phyloP scores from a whole-genome alignment of 75 land plant species.

The Azolla pinnata region DNA sequence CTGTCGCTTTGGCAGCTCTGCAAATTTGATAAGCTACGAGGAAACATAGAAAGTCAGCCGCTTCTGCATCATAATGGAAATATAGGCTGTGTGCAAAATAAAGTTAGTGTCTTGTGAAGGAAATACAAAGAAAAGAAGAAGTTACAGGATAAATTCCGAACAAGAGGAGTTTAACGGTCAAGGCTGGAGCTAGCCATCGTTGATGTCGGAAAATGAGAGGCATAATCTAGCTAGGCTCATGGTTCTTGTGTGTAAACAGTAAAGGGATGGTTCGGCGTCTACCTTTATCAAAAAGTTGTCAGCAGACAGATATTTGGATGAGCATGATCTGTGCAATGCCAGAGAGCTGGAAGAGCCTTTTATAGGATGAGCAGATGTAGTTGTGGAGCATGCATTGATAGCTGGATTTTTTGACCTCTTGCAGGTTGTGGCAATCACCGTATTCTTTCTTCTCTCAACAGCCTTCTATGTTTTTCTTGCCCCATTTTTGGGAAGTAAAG shows the following conservation, averaged over 20 bases:
- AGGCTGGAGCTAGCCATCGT: too few species aligned
- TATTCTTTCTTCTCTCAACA: slow-evolving; percentile 75
- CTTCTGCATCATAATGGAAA: too few species aligned
- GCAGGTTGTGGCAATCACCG: slow-evolving; percentile 91
- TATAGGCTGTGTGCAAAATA: too few species aligned
- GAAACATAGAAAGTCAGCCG: too few species aligned
- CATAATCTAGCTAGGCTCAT: too few species aligned
- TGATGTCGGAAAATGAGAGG: too few species aligned
- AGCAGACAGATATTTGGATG: not conserved
- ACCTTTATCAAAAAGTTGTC: not conserved
- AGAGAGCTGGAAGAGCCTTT: not conserved
- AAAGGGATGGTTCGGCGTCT: too few species aligned
- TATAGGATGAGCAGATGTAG: not conserved
- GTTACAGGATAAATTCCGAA: too few species aligned
- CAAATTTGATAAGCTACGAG: not conserved
- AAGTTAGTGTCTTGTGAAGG: too few species aligned
- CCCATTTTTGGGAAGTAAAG: slow-evolving; percentile 64
- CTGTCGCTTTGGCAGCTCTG: not conserved
- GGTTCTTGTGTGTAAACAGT: too few species aligned
- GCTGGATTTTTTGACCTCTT: not conserved
- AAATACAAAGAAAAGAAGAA: too few species aligned
- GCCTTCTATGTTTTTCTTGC: slow-evolving; percentile 93
- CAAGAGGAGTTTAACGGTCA: too few species aligned
- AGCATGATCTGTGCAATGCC: not conserved
- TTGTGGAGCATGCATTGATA: not conserved